Evolutionary conservation across 2,329 filamentous ascomycete genomes (phyloP).

Genomic region (Fusarium veterinarium): DNA sequence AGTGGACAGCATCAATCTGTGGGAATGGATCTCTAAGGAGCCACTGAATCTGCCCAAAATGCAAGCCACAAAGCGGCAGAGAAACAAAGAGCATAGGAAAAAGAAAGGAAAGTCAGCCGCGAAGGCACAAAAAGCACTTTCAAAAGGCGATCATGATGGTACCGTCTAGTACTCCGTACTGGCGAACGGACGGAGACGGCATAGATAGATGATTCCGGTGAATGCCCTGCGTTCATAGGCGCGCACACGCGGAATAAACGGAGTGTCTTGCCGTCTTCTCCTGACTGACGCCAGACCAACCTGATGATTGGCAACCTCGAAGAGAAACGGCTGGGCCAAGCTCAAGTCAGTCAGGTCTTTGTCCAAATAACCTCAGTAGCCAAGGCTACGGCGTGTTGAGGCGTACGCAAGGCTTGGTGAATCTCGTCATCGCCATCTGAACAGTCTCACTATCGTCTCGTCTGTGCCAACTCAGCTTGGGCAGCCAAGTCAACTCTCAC

Average conservation of each 20-base stretch:
- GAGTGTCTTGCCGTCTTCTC: slow-evolving; percentile 8
- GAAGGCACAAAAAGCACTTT: background rate
- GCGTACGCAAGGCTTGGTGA: slow-evolving; percentile 6
- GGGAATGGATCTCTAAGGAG: slow-evolving; percentile 28
- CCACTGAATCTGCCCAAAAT: slow-evolving; percentile 25
- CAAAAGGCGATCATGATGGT: background rate
- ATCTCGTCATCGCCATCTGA: background rate
- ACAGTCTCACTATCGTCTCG: background rate
- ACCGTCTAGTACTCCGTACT: background rate
- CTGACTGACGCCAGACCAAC: background rate
- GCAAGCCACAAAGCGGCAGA: slow-evolving; percentile 26
- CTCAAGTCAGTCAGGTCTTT: slow-evolving; percentile 22
- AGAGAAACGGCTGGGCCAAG: slow-evolving; percentile 24
- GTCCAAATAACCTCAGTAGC: slow-evolving; percentile 23
- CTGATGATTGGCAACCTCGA: slow-evolving; percentile 11
- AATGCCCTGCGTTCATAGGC: background rate
- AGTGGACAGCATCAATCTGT: slow-evolving; percentile 32
- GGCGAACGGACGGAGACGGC: background rate
- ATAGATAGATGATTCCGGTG: background rate
- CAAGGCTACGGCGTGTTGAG: slow-evolving; percentile 20
- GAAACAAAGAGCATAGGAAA: slow-evolving; percentile 15
- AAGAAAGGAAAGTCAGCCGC: slow-evolving; percentile 3
- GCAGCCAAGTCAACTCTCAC: slow-evolving; percentile 9
- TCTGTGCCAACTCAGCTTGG: background rate
- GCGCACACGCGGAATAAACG: slow-evolving; percentile 8